These are phyloP conservation scores for Botrytis hyacinthi DNA, from an alignment of 2,329 filamentous ascomycete genomes.

Conservation along the genomic window DNA sequence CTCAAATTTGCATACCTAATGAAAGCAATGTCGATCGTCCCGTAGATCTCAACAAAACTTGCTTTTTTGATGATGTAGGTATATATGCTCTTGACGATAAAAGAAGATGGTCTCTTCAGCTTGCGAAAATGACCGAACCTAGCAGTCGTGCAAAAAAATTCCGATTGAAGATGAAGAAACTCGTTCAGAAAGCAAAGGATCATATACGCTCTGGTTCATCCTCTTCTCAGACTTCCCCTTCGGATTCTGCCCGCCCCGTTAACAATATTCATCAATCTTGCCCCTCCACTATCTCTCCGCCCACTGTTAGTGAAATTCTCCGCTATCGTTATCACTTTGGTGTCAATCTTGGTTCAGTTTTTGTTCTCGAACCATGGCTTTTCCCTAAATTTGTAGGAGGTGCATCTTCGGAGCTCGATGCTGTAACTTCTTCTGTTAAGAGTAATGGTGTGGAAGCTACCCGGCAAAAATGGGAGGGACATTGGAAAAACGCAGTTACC, in stretches of 20 bases:
- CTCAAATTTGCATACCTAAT: neutral
- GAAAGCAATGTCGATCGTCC: constrained; percentile 1
- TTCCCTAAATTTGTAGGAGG: constrained; percentile 33
- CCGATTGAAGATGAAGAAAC: constrained; percentile 18
- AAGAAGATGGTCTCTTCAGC: neutral
- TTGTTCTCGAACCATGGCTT: constrained; percentile 60
- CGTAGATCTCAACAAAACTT: constrained; percentile 9
- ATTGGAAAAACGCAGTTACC: constrained; percentile 51
- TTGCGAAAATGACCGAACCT: neutral
- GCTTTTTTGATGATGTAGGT: neutral
- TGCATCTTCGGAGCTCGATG: constrained; percentile 39
- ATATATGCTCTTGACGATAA: neutral
- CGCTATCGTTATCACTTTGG: constrained; percentile 60
- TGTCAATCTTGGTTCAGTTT: constrained; percentile 57
- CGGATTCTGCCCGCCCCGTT: neutral
- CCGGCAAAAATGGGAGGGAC: constrained; percentile 50
- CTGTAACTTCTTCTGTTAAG: constrained; percentile 25
- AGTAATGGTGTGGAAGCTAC: constrained; percentile 30
- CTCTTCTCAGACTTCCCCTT: neutral
- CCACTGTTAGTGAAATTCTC: constrained; percentile 42
- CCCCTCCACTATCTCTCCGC: constrained; percentile 28
- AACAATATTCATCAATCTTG: neutral
- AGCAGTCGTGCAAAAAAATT: neutral
- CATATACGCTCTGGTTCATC: constrained; percentile 12
- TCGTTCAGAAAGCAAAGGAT: constrained; percentile 1